Conservation (phyloP, 768 basidiomycete genomes). For the Lyophyllum shimeji region DNA sequence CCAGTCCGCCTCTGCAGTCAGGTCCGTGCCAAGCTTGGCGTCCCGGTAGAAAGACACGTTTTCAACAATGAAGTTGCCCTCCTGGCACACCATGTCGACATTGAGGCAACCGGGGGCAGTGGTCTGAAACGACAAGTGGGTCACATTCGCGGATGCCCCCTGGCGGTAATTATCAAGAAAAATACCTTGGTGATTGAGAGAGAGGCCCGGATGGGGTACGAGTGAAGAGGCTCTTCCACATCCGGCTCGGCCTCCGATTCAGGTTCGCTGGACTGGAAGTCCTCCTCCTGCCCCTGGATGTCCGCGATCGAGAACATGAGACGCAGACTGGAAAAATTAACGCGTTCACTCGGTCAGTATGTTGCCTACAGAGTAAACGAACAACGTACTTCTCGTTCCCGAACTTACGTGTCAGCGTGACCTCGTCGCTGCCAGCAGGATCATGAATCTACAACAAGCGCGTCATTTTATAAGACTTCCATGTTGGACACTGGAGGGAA, state of each 20-base stretch:
- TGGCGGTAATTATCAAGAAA: no score
- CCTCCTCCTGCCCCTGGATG: conserved; percentile 51
- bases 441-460: conserved; percentile 61
- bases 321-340: conserved; percentile 59
- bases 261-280: conserved; percentile 25
- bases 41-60: conserved; percentile 87
- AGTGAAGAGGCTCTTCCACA: conserved; percentile 28
- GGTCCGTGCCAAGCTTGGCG: conserved; percentile 64
- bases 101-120: conserved; percentile 65
- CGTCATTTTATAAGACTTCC: not conserved
- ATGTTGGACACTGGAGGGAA: not conserved
- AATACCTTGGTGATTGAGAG: conserved; percentile 40
- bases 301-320: conserved; percentile 94
- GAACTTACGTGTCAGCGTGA: conserved; percentile 77
- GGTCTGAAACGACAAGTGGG: conserved; percentile 33
- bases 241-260: conserved; percentile 26
- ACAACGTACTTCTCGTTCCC: conserved; percentile 82
- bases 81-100: conserved; percentile 76
- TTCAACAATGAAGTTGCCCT: conserved; percentile 81
- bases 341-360: not conserved
- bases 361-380: not conserved
- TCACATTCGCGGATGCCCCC: not conserved
- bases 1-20: conserved; percentile 92
- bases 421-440: conserved; percentile 72
- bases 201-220: conserved; percentile 76